These are phyloP conservation scores for Sugiyamaella americana DNA, from an alignment of 805 yeast genomes.

Conservation along the genomic window DNA sequence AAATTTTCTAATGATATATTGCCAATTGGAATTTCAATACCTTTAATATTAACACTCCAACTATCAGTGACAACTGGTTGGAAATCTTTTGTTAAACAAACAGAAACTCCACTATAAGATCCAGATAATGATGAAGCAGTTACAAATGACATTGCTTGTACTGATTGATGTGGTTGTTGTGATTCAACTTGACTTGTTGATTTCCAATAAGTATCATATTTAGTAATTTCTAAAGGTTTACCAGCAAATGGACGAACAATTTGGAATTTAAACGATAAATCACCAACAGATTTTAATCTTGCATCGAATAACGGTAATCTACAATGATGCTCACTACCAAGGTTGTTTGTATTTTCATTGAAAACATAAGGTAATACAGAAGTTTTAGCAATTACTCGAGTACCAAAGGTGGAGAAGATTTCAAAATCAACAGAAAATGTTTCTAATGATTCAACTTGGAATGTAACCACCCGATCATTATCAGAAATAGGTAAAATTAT, in stretches of 20 bases:
- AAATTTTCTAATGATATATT: conserved; percentile 38
- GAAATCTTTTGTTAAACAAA: conserved; percentile 73
- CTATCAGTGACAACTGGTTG: conserved; percentile 57
- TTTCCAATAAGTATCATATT: conserved; percentile 96
- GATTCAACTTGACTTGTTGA: conserved; percentile 55
- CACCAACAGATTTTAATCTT: conserved; percentile 76
- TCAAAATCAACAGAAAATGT: conserved; percentile 78
- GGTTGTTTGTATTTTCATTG: conserved; percentile 33
- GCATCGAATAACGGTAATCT: conserved; percentile 75
- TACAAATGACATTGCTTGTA: conserved; percentile 57
- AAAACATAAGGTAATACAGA: conserved; percentile 62
- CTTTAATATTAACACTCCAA: conserved; percentile 19
- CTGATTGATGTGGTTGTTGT: conserved; percentile 15
- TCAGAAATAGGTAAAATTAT: conserved; percentile 72
- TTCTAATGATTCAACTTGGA: conserved; percentile 75
- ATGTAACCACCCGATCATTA: conserved; percentile 61
- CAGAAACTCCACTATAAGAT: conserved; percentile 60
- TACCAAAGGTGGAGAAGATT: conserved; percentile 90
- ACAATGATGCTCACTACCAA: conserved; percentile 30
- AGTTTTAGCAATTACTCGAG: conserved; percentile 83
- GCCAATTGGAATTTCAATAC: conserved; percentile 54
- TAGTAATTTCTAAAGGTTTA: conserved; percentile 73
- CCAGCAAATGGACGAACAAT: conserved; percentile 88
- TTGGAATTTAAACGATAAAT: conserved; percentile 67
- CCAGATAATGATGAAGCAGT: conserved; percentile 90